Evolutionary conservation across 148 eudicot genomes (phyloP).

Genomic region (Euryodendron excelsum): DNA sequence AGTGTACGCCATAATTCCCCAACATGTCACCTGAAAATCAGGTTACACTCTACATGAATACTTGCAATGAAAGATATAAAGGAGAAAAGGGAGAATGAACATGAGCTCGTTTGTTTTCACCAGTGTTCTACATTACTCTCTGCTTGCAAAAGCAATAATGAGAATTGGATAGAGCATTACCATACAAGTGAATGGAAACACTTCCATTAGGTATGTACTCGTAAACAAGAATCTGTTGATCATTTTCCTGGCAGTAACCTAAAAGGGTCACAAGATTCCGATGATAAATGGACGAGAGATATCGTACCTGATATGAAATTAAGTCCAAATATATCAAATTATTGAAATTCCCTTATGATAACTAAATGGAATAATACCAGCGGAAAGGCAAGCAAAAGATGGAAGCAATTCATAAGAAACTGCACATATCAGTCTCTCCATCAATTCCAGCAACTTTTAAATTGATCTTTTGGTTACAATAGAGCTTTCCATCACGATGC

Average conservation of each 20-base stretch:
- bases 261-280: conserved; percentile 88
- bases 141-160: conserved; percentile 9
- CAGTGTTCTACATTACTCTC: neutral
- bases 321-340: conserved; percentile 13
- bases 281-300: conserved; percentile 87
- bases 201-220: conserved; percentile 95
- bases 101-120: neutral
- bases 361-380: neutral
- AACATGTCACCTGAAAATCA: too few species aligned
- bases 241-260: conserved; percentile 85
- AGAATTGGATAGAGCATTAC: conserved; percentile 34
- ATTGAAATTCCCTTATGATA: neutral
- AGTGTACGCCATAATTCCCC: too few species aligned
- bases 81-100: neutral
- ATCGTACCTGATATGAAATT: conserved; percentile 55
- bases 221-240: conserved; percentile 80
- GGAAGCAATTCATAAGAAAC: neutral
- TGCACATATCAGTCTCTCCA: neutral
- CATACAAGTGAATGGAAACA: conserved; percentile 86
- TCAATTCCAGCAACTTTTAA: neutral
- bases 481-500: neutral
- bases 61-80: too few species aligned
- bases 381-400: neutral
- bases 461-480: neutral
- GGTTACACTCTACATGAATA: too few species aligned